Evolutionary conservation across 805 yeast species (phyloP).

Genomic region (Candida ascalaphidarum): DNA sequence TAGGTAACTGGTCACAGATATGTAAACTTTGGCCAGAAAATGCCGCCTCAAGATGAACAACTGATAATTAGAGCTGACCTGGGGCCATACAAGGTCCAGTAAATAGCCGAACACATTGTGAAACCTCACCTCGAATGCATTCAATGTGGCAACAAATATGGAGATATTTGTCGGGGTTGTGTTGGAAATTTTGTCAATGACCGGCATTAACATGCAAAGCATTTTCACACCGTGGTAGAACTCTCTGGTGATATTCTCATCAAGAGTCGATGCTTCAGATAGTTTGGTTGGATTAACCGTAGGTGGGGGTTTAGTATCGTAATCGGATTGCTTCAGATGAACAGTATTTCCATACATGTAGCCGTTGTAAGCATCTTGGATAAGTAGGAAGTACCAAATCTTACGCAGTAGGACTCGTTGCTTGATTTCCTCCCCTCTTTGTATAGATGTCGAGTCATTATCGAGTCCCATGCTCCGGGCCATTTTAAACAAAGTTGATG

Average conservation of each 20-base stretch:
- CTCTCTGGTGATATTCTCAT: slow-evolving; percentile 3
- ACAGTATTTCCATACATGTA: slow-evolving; percentile 8
- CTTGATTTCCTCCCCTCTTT: not conserved
- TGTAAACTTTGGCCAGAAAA: slow-evolving; percentile 6
- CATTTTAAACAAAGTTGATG: slow-evolving; percentile 8
- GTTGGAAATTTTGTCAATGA: slow-evolving; percentile 1
- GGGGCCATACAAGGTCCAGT: too few relatives aligned
- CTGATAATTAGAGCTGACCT: too few relatives aligned
- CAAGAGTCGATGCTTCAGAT: slow-evolving; percentile 4
- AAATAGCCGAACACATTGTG: too few relatives aligned
- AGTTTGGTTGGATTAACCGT: slow-evolving; percentile 6
- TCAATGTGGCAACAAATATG: slow-evolving; percentile 3
- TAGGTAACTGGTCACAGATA: slow-evolving; percentile 8
- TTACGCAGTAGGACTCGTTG: too few relatives aligned
- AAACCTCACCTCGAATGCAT: slow-evolving; percentile 2
- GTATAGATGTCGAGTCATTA: slow-evolving; percentile 3
- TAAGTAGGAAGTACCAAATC: slow-evolving; percentile 12
- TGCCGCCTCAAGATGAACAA: slow-evolving; percentile 3
- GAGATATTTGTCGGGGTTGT: slow-evolving; percentile 3
- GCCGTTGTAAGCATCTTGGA: slow-evolving; percentile 6
- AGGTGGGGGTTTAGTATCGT: slow-evolving; percentile 7
- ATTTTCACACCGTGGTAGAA: too few relatives aligned
- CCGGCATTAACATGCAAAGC: slow-evolving; percentile 1
- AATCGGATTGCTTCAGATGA: slow-evolving; percentile 2
- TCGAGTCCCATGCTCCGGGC: slow-evolving; percentile 10